These are phyloP conservation scores for Fusarium clavum DNA, from an alignment of 2,329 filamentous ascomycete genomes.

Conservation along the genomic window DNA sequence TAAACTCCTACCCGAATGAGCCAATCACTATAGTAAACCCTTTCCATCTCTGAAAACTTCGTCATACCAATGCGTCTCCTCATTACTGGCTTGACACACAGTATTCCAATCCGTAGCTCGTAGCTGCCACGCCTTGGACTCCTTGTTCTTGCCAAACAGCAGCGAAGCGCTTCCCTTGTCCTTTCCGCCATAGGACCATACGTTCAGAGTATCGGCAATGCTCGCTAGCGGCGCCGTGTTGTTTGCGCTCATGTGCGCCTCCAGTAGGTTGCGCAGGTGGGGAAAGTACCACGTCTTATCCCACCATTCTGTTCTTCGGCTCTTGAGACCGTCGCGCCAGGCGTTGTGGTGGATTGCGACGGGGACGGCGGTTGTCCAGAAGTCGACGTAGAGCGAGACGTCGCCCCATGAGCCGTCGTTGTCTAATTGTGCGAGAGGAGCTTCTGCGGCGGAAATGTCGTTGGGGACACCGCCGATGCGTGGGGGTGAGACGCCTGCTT, in stretches of 20 bases:
- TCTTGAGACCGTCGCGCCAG: slow-evolving; percentile 43
- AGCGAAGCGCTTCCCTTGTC: slow-evolving; percentile 21
- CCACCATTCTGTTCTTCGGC: slow-evolving; percentile 41
- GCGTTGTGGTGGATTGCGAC: slow-evolving; percentile 46
- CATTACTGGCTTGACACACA: slow-evolving; percentile 34
- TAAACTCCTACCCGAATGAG: slow-evolving; percentile 24
- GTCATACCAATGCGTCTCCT: slow-evolving; percentile 35
- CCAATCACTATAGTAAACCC: slow-evolving; percentile 28
- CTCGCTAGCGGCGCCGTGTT: slow-evolving; percentile 26
- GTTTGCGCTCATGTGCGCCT: slow-evolving; percentile 33
- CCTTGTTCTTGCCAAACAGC: slow-evolving; percentile 40
- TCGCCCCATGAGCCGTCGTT: slow-evolving; percentile 34
- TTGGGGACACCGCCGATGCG: slow-evolving; percentile 39
- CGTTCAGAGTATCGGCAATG: slow-evolving; percentile 24
- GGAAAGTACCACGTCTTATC: slow-evolving; percentile 46
- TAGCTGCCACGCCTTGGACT: slow-evolving; percentile 34
- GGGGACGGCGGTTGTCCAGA: slow-evolving; percentile 41
- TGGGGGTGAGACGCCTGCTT: slow-evolving; percentile 40
- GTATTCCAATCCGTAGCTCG: slow-evolving; percentile 38
- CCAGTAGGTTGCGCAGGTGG: slow-evolving; percentile 37
- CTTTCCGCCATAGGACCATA: slow-evolving; percentile 32
- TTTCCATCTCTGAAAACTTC: slow-evolving; percentile 42
- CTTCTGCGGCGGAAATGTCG: slow-evolving; percentile 36
- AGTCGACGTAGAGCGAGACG: slow-evolving; percentile 41
- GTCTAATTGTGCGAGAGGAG: slow-evolving; percentile 25